phyloP scores from a whole-genome alignment of 257 asterid species.

The Gynochthodes officinalis region DNA sequence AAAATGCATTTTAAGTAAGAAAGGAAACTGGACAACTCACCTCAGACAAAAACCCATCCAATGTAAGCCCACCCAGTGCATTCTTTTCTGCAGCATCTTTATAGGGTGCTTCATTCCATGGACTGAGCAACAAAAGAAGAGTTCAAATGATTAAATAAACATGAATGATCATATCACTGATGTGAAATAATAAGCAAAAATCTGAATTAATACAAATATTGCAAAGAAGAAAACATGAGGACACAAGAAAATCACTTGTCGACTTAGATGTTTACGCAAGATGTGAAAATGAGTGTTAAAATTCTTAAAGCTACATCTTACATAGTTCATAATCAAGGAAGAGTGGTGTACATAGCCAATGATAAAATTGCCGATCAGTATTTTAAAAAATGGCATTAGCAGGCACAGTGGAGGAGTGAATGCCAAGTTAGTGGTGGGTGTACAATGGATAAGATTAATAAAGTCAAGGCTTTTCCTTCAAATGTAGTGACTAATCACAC shows the following conservation, averaged over 20 bases:
- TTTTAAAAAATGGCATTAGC: not conserved
- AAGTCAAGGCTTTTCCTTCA: not conserved
- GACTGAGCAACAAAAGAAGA: constrained; percentile 45
- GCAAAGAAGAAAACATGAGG: not conserved
- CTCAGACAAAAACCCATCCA: constrained; percentile 82
- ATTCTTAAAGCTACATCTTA: not conserved
- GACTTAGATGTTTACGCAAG: not conserved
- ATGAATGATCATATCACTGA: not conserved
- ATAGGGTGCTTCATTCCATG: constrained; percentile 87
- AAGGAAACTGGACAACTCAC: constrained; percentile 32
- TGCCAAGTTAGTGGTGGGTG: not conserved
- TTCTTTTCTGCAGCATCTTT: constrained; percentile 80
- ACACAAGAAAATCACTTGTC: not conserved
- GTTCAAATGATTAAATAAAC: constrained; percentile 14
- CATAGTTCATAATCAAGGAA: not conserved
- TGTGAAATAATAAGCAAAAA: not conserved
- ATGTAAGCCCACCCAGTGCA: constrained; percentile 78
- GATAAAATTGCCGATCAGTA: not conserved
- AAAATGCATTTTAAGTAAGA: not conserved
- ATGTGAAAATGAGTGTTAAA: not conserved
- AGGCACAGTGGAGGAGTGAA: not conserved
- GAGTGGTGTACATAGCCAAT: not conserved
- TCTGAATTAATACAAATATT: not conserved
- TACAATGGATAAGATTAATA: no score
- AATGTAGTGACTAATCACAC: not conserved